Base-by-base conservation (phyloP, 2,329 filamentous ascomycete species). In the Alternaria viburni region DNA sequence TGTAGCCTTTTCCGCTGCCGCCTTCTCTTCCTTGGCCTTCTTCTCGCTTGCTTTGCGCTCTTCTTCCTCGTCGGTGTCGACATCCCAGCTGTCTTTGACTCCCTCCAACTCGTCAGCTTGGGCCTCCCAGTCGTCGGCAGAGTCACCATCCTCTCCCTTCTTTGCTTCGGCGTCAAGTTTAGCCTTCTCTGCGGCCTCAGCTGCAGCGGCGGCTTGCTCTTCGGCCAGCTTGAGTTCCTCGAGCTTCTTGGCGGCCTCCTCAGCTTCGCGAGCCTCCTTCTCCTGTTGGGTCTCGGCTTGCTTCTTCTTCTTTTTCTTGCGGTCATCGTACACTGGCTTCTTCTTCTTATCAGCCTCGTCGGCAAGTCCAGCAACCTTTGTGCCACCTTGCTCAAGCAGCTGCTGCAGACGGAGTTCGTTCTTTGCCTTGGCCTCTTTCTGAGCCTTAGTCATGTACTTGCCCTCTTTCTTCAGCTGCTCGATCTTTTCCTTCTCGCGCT, bases 51-150 rank as follows among this genome's bases (percentile, higher is more conserved):
- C 69, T 68, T 81, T 81, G 46, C 70, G 75, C 80, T 86, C 83
- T 75, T 82, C 79, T 73, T 93, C 91, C 7, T 92, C 91, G 52
- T 92, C 91, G 3, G 89, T 90, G 58, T 93, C 91, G 32, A 92
- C 93, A 78, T 98, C 95, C 95, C 95, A 98, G 83, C 91, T 95
- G 69, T 97, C 95, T 82, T 97, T 97, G 74, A 97, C 86, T 64
- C 91, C 90, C 15, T 91, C 90, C 25, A 92, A 88, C 46, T 77
- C 88, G 51, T 92, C 91, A 25, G 90, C 91, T 54, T 92, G 90
- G 28, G 90, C 89, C 80, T 97, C 93, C 94, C 94, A 97, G 80
- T 97, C 93, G 36, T 96, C 87, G 17, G 85, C 77, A 15, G 92
- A 90, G 25, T 91, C 79, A 17, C 89, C 88, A 54, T 88, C 90